phyloP scores from a whole-genome alignment of 2,329 filamentous ascomycete species.

The Daldinia sp. region DNA sequence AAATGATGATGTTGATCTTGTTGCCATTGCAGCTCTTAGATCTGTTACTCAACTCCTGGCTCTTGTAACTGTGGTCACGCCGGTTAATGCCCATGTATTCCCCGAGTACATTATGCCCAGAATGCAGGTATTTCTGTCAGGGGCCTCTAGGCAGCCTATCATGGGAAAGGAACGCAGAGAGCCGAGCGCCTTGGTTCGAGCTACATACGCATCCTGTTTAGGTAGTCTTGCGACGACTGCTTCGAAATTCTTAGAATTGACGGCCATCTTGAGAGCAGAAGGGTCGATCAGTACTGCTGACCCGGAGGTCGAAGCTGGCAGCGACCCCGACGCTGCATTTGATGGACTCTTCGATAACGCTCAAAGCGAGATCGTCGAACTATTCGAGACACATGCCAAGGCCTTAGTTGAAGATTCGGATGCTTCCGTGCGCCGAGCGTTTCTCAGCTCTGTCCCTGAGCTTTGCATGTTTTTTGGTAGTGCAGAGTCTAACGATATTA shows the following conservation, averaged over 20 bases:
- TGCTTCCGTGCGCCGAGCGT: slow-evolving; percentile 87
- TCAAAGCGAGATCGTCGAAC: slow-evolving; percentile 81
- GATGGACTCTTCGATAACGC: slow-evolving; percentile 89
- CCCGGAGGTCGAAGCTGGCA: slow-evolving; percentile 81
- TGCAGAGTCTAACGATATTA: slow-evolving; percentile 92
- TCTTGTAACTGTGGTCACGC: slow-evolving; percentile 88
- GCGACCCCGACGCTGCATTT: slow-evolving; percentile 75
- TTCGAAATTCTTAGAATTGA: slow-evolving; percentile 87
- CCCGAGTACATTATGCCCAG: slow-evolving; percentile 76
- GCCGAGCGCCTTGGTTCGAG: slow-evolving; percentile 79
- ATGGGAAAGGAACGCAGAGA: slow-evolving; percentile 57
- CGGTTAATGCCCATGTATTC: slow-evolving; percentile 77
- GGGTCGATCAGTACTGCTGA: slow-evolving; percentile 82
- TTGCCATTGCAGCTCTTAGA: slow-evolving; percentile 86
- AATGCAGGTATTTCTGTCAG: slow-evolving; percentile 67
- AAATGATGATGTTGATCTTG: slow-evolving; percentile 83
- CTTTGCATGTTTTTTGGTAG: slow-evolving; percentile 96
- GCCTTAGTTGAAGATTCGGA: slow-evolving; percentile 88
- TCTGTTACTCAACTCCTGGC: slow-evolving; percentile 90
- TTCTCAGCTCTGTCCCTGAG: slow-evolving; percentile 89
- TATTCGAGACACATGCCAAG: slow-evolving; percentile 91
- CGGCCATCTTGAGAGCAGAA: slow-evolving; percentile 86
- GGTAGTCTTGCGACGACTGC: slow-evolving; percentile 90
- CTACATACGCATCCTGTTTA: slow-evolving; percentile 92
- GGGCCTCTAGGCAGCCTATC: slow-evolving; percentile 53